Evolutionary conservation across 2,329 filamentous ascomycete species (phyloP).

Genomic region (Remersonia thermophila): DNA sequence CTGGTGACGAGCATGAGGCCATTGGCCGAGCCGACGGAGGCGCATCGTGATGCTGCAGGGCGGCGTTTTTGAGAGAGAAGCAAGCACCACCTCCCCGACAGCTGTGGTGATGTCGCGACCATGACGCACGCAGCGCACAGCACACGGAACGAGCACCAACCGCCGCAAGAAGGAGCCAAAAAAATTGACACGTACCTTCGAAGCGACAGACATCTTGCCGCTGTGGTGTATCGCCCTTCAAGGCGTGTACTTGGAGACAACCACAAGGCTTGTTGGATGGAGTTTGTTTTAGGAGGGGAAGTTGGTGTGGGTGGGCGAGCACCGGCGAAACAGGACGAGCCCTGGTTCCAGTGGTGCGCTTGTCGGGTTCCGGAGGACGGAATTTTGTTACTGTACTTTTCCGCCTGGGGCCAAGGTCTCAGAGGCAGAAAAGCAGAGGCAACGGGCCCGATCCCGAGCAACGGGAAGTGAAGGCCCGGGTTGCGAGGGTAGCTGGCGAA

Average conservation of each 20-base stretch:
- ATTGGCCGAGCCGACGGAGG: neutral
- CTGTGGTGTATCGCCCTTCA: slow-evolving; percentile 22
- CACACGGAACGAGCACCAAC: neutral
- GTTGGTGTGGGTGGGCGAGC: slow-evolving; percentile 12
- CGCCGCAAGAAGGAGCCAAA: neutral
- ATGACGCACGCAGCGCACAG: neutral
- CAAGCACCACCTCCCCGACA: neutral
- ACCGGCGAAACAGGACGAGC: slow-evolving; percentile 12
- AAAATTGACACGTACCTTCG: slow-evolving; percentile 35
- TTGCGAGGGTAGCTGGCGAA: too few relatives aligned
- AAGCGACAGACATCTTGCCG: slow-evolving; percentile 51
- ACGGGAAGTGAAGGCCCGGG: too few relatives aligned
- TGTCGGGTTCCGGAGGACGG: slow-evolving; percentile 9
- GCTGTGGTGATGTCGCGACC: neutral
- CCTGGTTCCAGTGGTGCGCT: slow-evolving; percentile 11
- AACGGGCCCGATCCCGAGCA: too few relatives aligned
- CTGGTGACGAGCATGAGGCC: neutral
- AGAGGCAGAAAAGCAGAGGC: slow-evolving; percentile 1
- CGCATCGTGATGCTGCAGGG: neutral
- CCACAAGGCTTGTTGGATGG: slow-evolving; percentile 12
- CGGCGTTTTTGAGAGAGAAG: neutral
- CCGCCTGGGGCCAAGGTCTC: slow-evolving; percentile 6
- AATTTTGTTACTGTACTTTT: slow-evolving; percentile 6
- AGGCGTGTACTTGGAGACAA: slow-evolving; percentile 27
- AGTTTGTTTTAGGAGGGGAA: slow-evolving; percentile 5